These are phyloP conservation scores for Inonotus hispidus DNA, from an alignment of 1,284 basidiomycete genomes.

Conservation along the genomic window DNA sequence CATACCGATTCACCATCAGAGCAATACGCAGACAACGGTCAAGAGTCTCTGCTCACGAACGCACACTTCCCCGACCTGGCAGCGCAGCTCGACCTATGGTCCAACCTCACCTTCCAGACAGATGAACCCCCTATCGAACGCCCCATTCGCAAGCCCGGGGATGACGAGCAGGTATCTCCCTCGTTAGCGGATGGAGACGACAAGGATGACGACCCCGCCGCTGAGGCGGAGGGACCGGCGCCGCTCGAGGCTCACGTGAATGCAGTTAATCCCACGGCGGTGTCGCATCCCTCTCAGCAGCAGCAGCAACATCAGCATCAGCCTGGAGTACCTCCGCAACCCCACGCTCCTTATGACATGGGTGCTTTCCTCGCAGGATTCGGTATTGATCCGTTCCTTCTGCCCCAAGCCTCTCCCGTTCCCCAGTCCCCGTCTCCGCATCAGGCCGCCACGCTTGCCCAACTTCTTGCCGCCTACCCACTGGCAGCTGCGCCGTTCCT, in stretches of 20 bases:
- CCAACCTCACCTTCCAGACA: conserved; percentile 72
- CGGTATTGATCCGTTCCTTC: conserved; percentile 52
- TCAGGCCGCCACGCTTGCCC: conserved; percentile 52
- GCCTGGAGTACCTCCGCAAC: neutral
- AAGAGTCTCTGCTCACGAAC: conserved; percentile 50
- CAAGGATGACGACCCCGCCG: conserved; percentile 34
- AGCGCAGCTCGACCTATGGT: conserved; percentile 78
- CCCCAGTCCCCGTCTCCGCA: conserved; percentile 22
- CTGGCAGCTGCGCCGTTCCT: conserved; percentile 26
- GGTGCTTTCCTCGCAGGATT: conserved; percentile 53
- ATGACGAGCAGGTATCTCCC: conserved; percentile 24
- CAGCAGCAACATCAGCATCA: conserved; percentile 20
- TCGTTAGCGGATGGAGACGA: conserved; percentile 35
- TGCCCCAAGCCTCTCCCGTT: conserved; percentile 28
- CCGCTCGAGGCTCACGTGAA: conserved; percentile 53
- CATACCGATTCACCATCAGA: conserved; percentile 42
- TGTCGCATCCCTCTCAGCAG: conserved; percentile 24
- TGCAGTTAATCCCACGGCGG: conserved; percentile 43
- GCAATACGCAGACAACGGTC: conserved; percentile 33
- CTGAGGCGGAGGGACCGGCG: conserved; percentile 38
- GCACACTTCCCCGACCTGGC: conserved; percentile 65
- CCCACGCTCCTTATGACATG: conserved; percentile 42
- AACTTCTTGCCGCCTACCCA: conserved; percentile 55
- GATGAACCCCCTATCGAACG: conserved; percentile 50
- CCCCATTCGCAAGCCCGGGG: conserved; percentile 27